phyloP scores from a whole-genome alignment of 345 rosid species.

The Salix dunnii region DNA sequence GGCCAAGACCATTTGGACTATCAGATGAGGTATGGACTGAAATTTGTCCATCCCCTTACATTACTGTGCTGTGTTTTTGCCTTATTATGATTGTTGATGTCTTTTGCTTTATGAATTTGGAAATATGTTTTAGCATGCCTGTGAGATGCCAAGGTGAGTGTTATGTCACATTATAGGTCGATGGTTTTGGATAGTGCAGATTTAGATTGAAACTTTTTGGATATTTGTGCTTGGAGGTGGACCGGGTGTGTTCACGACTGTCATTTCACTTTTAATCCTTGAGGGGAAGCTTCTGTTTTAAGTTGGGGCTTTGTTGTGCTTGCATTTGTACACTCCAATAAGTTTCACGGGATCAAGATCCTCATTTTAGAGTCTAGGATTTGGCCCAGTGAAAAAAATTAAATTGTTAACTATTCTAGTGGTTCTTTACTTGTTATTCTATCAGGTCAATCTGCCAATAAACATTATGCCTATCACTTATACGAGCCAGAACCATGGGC shows the following conservation, averaged over 20 bases:
- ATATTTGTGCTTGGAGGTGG: not conserved
- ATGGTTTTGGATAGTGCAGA: not conserved
- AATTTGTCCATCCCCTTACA: not conserved
- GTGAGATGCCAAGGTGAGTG: conserved; percentile 6
- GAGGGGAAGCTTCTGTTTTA: too few species aligned
- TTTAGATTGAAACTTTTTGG: not conserved
- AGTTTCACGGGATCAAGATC: not conserved
- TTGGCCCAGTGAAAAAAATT: not conserved
- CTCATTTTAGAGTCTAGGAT: not conserved
- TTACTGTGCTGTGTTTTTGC: not conserved
- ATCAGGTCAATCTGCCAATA: conserved; percentile 65
- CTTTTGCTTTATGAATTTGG: not conserved
- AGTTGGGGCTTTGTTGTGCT: not conserved
- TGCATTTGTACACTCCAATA: not conserved
- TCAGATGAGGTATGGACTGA: conserved; percentile 56
- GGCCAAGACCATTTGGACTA: conserved; percentile 66
- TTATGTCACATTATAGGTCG: not conserved
- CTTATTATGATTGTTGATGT: not conserved
- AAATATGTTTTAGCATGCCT: not conserved
- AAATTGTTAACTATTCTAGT: conserved; percentile 6
- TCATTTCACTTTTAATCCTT: too few species aligned
- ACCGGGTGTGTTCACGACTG: not conserved
- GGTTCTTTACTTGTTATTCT: conserved; percentile 9
- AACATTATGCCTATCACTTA: conserved; percentile 65
- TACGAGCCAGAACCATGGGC: conserved; percentile 63